Evolutionary conservation across 768 basidiomycete genomes (phyloP).

Genomic region (Panaeolus cyanescens): DNA sequence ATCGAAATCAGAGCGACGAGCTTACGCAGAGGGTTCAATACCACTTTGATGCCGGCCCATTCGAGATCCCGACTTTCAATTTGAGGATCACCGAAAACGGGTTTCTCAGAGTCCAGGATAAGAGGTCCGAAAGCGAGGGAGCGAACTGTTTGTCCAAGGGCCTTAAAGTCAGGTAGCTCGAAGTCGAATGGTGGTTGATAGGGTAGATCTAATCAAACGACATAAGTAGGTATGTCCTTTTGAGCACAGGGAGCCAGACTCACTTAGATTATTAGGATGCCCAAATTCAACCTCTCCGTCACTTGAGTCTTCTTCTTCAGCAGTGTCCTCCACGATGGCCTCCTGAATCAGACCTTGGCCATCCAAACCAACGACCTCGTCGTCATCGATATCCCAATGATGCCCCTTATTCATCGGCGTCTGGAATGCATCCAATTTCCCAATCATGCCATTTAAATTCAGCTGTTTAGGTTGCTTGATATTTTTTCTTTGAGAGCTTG

Average conservation of each 20-base stretch:
- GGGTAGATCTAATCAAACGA: conserved; percentile 33
- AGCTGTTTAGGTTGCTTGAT: conserved; percentile 55
- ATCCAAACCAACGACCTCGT: conserved; percentile 31
- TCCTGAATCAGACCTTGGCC: conserved; percentile 24
- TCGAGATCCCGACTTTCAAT: neutral
- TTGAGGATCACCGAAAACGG: conserved; percentile 21
- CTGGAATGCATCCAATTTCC: conserved; percentile 46
- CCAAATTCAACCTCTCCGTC: conserved; percentile 55
- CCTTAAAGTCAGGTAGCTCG: conserved; percentile 42
- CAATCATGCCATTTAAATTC: conserved; percentile 6
- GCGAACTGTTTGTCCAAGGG: conserved; percentile 36
- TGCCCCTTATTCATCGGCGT: conserved; percentile 69
- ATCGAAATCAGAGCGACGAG: neutral
- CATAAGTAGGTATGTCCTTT: neutral
- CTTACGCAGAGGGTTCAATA: conserved; percentile 10
- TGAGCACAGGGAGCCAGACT: neutral
- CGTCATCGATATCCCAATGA: conserved; percentile 78
- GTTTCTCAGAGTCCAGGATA: neutral
- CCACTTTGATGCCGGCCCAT: neutral
- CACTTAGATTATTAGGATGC: conserved; percentile 48
- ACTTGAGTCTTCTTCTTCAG: conserved; percentile 24
- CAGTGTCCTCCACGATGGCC: conserved; percentile 23
- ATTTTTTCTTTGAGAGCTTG: conserved; percentile 71
- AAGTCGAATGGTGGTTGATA: conserved; percentile 47
- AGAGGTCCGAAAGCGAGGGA: conserved; percentile 31